Percentiles rank a stretch among this genome's conserved stretches.
phyloP scores from a whole-genome alignment of 768 basidiomycete species.

The Leccinum incarnatum region DNA sequence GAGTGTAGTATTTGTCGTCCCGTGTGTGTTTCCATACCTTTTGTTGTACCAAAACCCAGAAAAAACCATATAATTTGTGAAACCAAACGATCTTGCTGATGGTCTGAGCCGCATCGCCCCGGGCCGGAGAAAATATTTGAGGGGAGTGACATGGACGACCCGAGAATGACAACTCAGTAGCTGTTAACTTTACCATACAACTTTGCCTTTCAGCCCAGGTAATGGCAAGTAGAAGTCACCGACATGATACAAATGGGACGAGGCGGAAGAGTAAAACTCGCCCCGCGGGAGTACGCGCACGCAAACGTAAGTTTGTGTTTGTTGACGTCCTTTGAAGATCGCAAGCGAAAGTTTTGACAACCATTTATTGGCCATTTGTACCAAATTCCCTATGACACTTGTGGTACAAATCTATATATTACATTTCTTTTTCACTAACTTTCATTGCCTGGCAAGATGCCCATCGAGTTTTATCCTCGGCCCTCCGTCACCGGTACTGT shows the following conservation, averaged over 20 bases:
- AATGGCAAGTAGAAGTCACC: no score
- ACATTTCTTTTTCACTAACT: neutral
- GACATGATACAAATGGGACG: no score
- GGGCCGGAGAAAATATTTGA: no score
- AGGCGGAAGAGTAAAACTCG: neutral
- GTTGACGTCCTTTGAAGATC: constrained; percentile 48
- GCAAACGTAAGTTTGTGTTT: no score
- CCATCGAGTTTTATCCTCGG: neutral
- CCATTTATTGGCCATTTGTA: constrained; percentile 49
- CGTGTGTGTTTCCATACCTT: constrained; percentile 1
- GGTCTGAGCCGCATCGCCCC: no score
- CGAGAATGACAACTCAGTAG: no score
- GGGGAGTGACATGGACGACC: no score
- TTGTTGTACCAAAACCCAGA: constrained; percentile 12
- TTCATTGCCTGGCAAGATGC: neutral
- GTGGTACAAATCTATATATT: constrained; percentile 53
- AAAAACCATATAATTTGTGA: constrained; percentile 3
- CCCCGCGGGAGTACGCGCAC: neutral
- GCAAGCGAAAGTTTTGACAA: constrained; percentile 81
- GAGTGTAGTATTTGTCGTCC: constrained; percentile 3
- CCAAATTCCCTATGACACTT: constrained; percentile 68
- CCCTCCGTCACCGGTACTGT: neutral
- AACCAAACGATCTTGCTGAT: neutral
- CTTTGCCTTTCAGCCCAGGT: no score
- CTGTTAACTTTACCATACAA: no score